Conservation (phyloP, 2,329 filamentous ascomycete species). For the Sarocladiaceae sp. region DNA sequence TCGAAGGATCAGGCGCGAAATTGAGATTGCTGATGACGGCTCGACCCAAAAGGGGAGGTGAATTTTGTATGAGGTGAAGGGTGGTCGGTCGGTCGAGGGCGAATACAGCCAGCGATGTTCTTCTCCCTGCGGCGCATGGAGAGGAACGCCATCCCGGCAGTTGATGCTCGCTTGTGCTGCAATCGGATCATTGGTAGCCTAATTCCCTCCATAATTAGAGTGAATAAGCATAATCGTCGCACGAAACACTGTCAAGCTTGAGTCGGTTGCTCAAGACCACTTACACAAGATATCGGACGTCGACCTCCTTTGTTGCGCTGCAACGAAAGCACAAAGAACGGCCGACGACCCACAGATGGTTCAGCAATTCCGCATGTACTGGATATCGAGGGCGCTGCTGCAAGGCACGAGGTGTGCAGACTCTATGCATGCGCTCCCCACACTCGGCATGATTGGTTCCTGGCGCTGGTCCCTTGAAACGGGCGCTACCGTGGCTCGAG, state of each 20-base stretch:
- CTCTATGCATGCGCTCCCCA: not conserved
- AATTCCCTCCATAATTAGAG: too few species aligned
- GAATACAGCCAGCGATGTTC: too few species aligned
- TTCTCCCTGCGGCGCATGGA: too few species aligned
- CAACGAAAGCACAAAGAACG: not conserved
- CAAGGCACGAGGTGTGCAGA: not conserved
- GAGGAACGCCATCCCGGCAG: too few species aligned
- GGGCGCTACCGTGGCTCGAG: constrained; percentile 6
- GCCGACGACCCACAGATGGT: not conserved
- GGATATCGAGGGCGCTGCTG: not conserved
- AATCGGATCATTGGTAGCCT: too few species aligned
- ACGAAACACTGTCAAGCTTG: not conserved
- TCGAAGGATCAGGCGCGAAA: too few species aligned
- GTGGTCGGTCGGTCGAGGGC: too few species aligned
- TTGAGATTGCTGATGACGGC: too few species aligned
- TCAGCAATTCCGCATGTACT: not conserved
- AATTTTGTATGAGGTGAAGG: not conserved
- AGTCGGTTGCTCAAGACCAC: too few species aligned
- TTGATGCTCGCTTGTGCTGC: too few species aligned
- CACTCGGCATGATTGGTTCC: constrained; percentile 6
- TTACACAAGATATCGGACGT: too few species aligned
- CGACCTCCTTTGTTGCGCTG: not conserved
- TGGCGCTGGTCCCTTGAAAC: constrained; percentile 8
- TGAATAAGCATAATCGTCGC: not conserved
- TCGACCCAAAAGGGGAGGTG: not conserved